Evolutionary conservation across 805 yeast genomes (phyloP), one percentile per base, ranked within the genome.

Genomic region (Starmerella khaoyaiensis): DNA sequence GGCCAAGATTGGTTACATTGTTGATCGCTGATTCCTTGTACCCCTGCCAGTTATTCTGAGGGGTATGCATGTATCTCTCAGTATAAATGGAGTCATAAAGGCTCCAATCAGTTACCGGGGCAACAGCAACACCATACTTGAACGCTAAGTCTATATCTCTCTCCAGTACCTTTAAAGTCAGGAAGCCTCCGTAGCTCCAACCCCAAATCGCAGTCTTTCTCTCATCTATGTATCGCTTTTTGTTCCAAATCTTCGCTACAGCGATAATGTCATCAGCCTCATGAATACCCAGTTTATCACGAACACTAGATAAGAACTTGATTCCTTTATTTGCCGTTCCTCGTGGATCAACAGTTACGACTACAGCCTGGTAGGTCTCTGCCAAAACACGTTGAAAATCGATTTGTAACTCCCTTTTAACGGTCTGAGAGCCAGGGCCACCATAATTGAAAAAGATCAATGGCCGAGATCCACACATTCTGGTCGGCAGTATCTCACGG

Each of bases 141-240:
- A 90, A 86, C 12, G 74, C 71, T 25, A 71, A 61, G 14, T 83
- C 82, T 2, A 65, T 67, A 58, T 90, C 97, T 17, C 67, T 65
- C 58, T 90, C 97, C 32, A 90, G 62, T 0, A 93, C 79, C 59
- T 86, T 90, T 49, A 90, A 67, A 0, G 98, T 84, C 67, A 83
- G 69, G 55, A 73, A 90, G 0, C 97, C 98, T 33, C 98, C 98
- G 55, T 87, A 90, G 17, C 94, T 80, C 98, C 98, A 90, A 7
- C 98, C 98, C 87, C 96, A 90, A 38, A 87, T 72, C 0, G 94
- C 93, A 10, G 82, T 74, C 42, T 72, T 69, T 3, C 67, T 61
- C 18, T 63, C 57, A 54, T 86, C 80, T 28, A 90, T 78, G 52
- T 77, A 87, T 2, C 64, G 41, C 48, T 69, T 71, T 4, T 59